phyloP scores from a whole-genome alignment of 192 early-diverging fungal genomes.

The Coemansia sp. region DNA sequence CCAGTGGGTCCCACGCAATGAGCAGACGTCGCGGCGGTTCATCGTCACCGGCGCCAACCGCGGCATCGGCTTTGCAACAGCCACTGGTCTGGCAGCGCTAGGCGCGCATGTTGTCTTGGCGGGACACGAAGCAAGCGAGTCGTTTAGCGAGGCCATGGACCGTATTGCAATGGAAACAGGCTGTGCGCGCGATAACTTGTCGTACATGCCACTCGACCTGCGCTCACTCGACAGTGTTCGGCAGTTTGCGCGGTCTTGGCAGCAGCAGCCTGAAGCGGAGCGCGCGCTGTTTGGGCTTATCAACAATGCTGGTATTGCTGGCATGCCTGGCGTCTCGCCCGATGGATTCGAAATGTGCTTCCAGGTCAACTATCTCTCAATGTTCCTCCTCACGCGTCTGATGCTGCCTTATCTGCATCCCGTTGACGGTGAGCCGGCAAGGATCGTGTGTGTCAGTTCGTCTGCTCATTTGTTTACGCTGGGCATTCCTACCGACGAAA shows the following conservation, averaged over 20 bases:
- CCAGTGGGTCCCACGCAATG: conserved; percentile 43
- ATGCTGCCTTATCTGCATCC: conserved; percentile 31
- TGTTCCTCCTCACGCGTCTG: conserved; percentile 49
- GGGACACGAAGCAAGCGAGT: conserved; percentile 38
- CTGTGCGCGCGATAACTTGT: conserved; percentile 32
- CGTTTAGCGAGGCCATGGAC: conserved; percentile 48
- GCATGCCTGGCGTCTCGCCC: conserved; percentile 43
- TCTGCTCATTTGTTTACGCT: conserved; percentile 43
- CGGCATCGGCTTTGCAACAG: conserved; percentile 49
- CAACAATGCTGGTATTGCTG: conserved; percentile 53
- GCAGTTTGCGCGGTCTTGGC: conserved; percentile 23
- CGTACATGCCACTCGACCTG: conserved; percentile 50
- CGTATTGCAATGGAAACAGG: conserved; percentile 40
- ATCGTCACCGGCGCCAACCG: conserved; percentile 53
- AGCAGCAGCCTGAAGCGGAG: conserved; percentile 14
- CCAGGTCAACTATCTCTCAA: conserved; percentile 54
- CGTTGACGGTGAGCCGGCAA: conserved; percentile 12
- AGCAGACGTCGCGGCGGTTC: conserved; percentile 40
- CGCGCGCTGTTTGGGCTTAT: conserved; percentile 26
- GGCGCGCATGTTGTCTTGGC: conserved; percentile 47
- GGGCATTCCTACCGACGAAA: conserved; percentile 48
- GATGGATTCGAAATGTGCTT: conserved; percentile 55
- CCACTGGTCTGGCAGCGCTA: conserved; percentile 39
- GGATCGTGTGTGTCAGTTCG: conserved; percentile 50
- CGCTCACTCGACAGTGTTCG: conserved; percentile 47